Conservation (phyloP, 2,329 filamentous ascomycete species). For the Mycocentrospora acerina region DNA sequence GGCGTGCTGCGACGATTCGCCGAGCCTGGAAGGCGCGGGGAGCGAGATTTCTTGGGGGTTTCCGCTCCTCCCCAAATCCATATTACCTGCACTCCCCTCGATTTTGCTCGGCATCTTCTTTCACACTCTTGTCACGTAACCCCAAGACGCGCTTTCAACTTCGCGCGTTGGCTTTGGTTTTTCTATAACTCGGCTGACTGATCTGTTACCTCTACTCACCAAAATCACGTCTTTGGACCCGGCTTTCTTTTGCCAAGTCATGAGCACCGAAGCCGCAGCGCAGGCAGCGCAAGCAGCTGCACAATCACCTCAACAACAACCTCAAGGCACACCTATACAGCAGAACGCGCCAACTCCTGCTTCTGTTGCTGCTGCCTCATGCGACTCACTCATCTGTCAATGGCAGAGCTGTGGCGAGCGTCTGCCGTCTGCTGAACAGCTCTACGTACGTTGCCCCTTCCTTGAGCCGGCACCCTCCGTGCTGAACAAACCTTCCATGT, state of each 20-base stretch:
- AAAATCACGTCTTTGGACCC: too few species aligned
- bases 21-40: too few species aligned
- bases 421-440: conserved; percentile 58
- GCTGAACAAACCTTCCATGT: not conserved
- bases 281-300: conserved; percentile 24
- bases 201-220: too few species aligned
- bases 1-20: too few species aligned
- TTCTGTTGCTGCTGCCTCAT: conserved; percentile 27
- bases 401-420: conserved; percentile 65
- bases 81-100: too few species aligned
- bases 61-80: too few species aligned
- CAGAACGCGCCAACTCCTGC: conserved; percentile 35
- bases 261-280: conserved; percentile 21
- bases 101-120: too few species aligned
- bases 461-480: not conserved
- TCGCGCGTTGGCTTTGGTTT: too few species aligned
- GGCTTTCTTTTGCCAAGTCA: conserved; percentile 13
- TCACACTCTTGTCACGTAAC: too few species aligned
- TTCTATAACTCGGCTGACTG: too few species aligned
- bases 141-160: too few species aligned
- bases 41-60: too few species aligned
- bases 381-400: conserved; percentile 57
- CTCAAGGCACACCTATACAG: conserved; percentile 36
- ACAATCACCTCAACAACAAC: conserved; percentile 34
- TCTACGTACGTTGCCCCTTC: conserved; percentile 56